Evolutionary conservation across 2,329 filamentous ascomycete species (phyloP).

Genomic region (Fusarium pseudonygamai): DNA sequence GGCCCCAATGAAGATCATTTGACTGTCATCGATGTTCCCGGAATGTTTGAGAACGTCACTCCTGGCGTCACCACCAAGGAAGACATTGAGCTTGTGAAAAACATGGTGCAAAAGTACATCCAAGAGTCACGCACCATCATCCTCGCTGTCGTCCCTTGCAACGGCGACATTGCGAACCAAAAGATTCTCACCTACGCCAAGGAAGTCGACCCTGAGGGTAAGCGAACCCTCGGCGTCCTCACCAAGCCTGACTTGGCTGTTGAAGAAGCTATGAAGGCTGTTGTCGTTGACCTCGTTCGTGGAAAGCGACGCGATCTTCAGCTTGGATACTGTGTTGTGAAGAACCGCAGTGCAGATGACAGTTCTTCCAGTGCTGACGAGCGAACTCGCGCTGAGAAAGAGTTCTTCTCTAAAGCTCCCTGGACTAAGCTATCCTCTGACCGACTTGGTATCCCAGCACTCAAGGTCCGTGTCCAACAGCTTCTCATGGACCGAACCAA

Average conservation of each 20-base stretch:
- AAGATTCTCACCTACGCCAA: conserved; percentile 52
- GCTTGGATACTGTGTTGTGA: conserved; percentile 60
- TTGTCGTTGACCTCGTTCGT: conserved; percentile 53
- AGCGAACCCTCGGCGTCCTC: conserved; percentile 58
- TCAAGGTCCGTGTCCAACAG: conserved; percentile 48
- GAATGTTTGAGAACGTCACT: conserved; percentile 54
- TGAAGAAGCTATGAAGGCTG: conserved; percentile 51
- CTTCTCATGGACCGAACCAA: conserved; percentile 55
- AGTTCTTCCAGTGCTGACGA: conserved; percentile 43
- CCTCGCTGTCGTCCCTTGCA: conserved; percentile 56
- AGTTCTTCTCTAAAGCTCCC: conserved; percentile 50
- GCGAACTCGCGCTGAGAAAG: conserved; percentile 47
- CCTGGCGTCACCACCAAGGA: conserved; percentile 53
- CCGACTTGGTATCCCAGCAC: conserved; percentile 47
- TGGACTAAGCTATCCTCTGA: conserved; percentile 48
- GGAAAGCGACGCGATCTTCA: conserved; percentile 53
- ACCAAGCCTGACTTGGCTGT: conserved; percentile 68
- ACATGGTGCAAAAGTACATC: conserved; percentile 60
- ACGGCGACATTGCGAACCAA: conserved; percentile 53
- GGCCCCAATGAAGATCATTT: conserved; percentile 58
- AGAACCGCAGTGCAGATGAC: conserved; percentile 59
- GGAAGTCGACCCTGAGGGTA: conserved; percentile 51
- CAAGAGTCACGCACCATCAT: conserved; percentile 59
- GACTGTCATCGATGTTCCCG: conserved; percentile 64
- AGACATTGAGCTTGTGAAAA: conserved; percentile 57